Evolutionary conservation across 257 asterid genomes (phyloP).

Genomic region (Nicotiana paniculata): DNA sequence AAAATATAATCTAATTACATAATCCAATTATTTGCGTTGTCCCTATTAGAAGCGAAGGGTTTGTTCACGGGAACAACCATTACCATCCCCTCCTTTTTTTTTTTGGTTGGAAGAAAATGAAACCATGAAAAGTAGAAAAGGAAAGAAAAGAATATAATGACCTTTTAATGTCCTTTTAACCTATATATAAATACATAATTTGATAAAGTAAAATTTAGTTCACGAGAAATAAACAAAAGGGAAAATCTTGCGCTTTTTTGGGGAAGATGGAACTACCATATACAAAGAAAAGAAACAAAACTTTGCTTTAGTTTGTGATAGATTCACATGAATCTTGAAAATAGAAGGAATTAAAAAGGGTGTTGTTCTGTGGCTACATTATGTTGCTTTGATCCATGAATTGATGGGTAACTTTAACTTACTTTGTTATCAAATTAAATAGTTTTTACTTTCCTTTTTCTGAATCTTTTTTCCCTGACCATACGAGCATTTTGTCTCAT

Average conservation of each 20-base stretch:
- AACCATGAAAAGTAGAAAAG: slow-evolving; percentile 2
- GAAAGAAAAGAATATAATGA: neutral
- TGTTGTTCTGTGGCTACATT: slow-evolving; percentile 1
- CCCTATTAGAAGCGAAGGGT: neutral
- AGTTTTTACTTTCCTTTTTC: neutral
- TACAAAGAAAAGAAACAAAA: slow-evolving; percentile 12
- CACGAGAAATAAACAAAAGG: slow-evolving; percentile 43
- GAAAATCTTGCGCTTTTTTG: slow-evolving; percentile 11
- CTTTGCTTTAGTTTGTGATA: slow-evolving; percentile 25
- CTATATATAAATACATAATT: neutral
- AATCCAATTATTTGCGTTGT: neutral
- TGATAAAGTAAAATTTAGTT: slow-evolving; percentile 13
- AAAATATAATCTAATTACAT: neutral
- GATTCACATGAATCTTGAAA: slow-evolving; percentile 47
- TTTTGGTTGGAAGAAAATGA: slow-evolving; percentile 2
- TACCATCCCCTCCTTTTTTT: neutral
- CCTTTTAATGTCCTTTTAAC: neutral
- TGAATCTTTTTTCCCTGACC: neutral
- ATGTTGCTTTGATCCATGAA: neutral
- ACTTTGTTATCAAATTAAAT: neutral
- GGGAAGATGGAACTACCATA: neutral
- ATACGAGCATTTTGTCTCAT: neutral
- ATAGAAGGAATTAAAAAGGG: slow-evolving; percentile 1
- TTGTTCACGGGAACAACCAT: slow-evolving; percentile 1
- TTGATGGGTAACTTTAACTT: neutral